These are phyloP conservation scores for Mortierella sp. DNA, from an alignment of 371 early-diverging fungal species.

Conservation along the genomic window DNA sequence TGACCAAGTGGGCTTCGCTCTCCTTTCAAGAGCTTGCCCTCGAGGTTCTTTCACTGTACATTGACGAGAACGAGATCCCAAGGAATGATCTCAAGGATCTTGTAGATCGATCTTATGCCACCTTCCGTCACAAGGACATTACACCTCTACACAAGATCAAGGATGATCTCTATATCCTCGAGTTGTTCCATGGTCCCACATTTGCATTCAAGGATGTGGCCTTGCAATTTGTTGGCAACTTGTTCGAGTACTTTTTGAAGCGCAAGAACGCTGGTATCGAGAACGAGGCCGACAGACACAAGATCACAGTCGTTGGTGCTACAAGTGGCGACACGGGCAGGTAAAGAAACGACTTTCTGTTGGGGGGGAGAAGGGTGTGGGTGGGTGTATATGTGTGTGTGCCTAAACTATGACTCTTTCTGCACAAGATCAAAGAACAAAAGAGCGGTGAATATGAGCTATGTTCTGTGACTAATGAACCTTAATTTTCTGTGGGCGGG, in stretches of 20 bases:
- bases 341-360: slow-evolving; percentile 8
- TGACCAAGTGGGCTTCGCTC: slow-evolving; percentile 75
- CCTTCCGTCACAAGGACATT: slow-evolving; percentile 81
- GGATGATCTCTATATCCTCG: slow-evolving; percentile 79
- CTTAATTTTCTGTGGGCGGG: slow-evolving; percentile 10
- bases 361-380: no score
- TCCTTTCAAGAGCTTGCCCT: slow-evolving; percentile 86
- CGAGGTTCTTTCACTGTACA: slow-evolving; percentile 84
- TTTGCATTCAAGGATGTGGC: slow-evolving; percentile 99
- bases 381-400: slow-evolving; percentile 52
- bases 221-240: slow-evolving; percentile 94
- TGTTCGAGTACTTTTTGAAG: slow-evolving; percentile 96
- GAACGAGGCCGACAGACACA: slow-evolving; percentile 60
- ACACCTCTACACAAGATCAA: slow-evolving; percentile 84
- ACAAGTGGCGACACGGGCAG: slow-evolving; percentile 98
- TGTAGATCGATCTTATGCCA: slow-evolving; percentile 78
- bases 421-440: not conserved
- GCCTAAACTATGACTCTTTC: not conserved
- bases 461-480: slow-evolving; percentile 46
- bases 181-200: slow-evolving; percentile 97
- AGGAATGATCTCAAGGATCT: slow-evolving; percentile 74
- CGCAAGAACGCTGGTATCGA: slow-evolving; percentile 73
- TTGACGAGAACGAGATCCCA: slow-evolving; percentile 83
- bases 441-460: not conserved
- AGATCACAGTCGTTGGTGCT: slow-evolving; percentile 94